Evolutionary conservation across 2,329 filamentous ascomycete genomes (phyloP), one percentile per base, ranked within the genome.

Genomic region (Cladosporium sphaerospermum): DNA sequence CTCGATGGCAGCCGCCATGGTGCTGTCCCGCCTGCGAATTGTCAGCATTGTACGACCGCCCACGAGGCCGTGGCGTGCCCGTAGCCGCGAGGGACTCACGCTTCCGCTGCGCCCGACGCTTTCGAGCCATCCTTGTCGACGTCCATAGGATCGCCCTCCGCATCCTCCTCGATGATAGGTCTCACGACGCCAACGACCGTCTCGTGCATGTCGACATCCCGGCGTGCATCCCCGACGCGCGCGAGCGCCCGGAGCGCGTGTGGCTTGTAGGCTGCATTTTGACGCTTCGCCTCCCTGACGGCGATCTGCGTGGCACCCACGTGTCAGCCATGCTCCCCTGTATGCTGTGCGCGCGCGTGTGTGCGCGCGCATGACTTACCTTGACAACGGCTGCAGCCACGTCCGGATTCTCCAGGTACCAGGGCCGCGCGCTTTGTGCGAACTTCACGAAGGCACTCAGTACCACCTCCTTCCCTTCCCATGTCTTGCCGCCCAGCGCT

Each of bases 391-490:
- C 78, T 8, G 80, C 76, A 9, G 79, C 78, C 19, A 88, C 70
- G 58, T 85, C 79, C 5, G 69, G 67, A 44, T 75, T 71, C 75
- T 83, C 84, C 37, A 68, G 62, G 74, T 79, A 82, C 31, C 88
- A 73, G 7, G 69, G 69, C 58, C 78, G 78, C 0, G 80, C 81
- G 57, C 84, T 82, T 62, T 82, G 78, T 0, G 87, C 83, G 62
- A 97, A 93, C 54, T 83, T 80, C 3, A 89, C 85, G 68, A 93
- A 89, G 5, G 88, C 85, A 41, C 83, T 78, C 2, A 97, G 76
- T 32, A 99, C 81, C 60, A 83, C 84, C 70, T 96, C 90, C 67
- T 99, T 99, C 18, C 89, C 89, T 0, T 86, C 80, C 77, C 96
- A 99, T 0, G 91, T 96, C 76, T 96, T 97, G 10, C 95, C 83